Evolutionary conservation across 371 early-diverging fungal genomes (phyloP).

Genomic region (Saksenaea vasiformis): DNA sequence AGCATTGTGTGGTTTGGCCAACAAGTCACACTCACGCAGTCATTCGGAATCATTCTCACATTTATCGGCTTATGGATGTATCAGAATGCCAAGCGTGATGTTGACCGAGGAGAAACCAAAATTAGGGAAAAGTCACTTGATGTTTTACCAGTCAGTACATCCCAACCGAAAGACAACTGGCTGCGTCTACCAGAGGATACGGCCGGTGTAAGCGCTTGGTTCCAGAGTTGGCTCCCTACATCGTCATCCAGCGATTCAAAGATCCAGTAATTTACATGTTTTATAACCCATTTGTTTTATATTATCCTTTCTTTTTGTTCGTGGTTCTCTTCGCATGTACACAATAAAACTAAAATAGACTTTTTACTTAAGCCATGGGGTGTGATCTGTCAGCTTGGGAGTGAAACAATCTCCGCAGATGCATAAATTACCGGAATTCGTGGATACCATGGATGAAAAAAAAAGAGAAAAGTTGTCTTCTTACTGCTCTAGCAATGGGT

Average conservation of each 20-base stretch:
- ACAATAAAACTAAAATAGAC: neutral
- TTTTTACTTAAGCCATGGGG: neutral
- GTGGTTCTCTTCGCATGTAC: neutral
- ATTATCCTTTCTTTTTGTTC: neutral
- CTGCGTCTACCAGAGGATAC: neutral
- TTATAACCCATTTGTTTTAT: conserved; percentile 27
- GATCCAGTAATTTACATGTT: conserved; percentile 35
- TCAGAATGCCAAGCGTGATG: conserved; percentile 71
- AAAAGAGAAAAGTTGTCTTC: neutral
- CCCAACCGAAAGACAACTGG: neutral
- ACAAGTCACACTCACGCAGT: conserved; percentile 63
- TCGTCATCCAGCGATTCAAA: neutral
- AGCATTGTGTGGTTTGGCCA: conserved; percentile 87
- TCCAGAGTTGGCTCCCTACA: neutral
- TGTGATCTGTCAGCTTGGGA: neutral
- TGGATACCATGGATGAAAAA: neutral
- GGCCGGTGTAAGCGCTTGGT: neutral
- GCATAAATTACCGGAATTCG: neutral
- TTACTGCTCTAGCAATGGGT: conserved; percentile 14
- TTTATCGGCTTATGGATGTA: conserved; percentile 88
- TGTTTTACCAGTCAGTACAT: conserved; percentile 13
- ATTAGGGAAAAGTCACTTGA: conserved; percentile 24
- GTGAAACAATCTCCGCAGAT: neutral
- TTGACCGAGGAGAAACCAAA: conserved; percentile 43
- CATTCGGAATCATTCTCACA: conserved; percentile 76